Base-by-base conservation (phyloP, 2,329 filamentous ascomycete genomes). In the Fusarium redolens region DNA sequence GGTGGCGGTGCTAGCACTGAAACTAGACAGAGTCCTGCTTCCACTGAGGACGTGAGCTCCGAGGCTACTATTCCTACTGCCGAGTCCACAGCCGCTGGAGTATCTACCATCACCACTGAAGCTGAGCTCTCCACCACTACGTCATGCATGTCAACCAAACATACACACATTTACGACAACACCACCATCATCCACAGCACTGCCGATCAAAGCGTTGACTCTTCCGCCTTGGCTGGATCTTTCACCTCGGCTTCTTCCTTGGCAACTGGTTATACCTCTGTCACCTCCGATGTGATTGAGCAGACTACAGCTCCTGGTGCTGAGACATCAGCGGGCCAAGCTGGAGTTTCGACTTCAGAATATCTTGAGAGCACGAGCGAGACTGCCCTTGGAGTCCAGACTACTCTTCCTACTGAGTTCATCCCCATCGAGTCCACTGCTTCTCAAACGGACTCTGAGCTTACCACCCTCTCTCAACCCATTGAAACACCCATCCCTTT, bases 161-260 rank as follows among this genome's bases (percentile, higher is more conserved):
- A 72, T 13, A 75, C 75, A 4, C 61, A 68, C 11, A 18, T 66
- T 28, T 77, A 72, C 18, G 55, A 50, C 3, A 77, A 77, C 35
- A 65, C 71, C 3, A 74, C 71, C 8, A 17, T 74, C 4, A 11
- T 67, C 1, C 64, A 71, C 12, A 74, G 43, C 9, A 76, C 67
- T 0, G 50, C 33, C 6, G 30, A 43, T 12, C 18, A 50, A 7
- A 72, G 45, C 3, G 38, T 61, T 5, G 65, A 62, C 5, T 77
- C 75, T 5, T 63, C 68, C 4, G 65, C 67, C 18, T 37, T 65
- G 4, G 61, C 73, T 5, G 65, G 57, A 1, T 62, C 55, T 3
- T 58, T 67, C 38, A 64, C 63, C 0, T 44, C 51, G 4, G 45
- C 63, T 3, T 70, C 66, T 15, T 65, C 74, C 2, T n/a, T 28